These are phyloP conservation scores for Rhodotorula sp. DNA, from an alignment of 1,284 basidiomycete genomes.

Conservation along the genomic window DNA sequence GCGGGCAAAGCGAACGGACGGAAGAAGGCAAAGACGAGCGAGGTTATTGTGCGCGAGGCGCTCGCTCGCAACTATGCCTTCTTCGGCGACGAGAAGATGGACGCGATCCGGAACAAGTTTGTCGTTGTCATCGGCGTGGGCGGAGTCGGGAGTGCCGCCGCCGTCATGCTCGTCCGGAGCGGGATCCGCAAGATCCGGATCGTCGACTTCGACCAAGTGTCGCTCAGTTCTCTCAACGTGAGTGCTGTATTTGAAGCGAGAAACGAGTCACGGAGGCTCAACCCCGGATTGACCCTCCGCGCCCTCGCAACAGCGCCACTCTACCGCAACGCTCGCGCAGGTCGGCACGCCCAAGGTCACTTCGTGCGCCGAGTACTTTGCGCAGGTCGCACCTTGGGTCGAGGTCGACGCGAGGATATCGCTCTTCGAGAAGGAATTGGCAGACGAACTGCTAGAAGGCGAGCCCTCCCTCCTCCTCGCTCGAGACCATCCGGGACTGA, in stretches of 20 bases:
- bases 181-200: constrained; percentile 53
- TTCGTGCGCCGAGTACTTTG: constrained; percentile 71
- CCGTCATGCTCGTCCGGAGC: constrained; percentile 81
- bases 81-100: constrained; percentile 87
- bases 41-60: constrained; percentile 56
- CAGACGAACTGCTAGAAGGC: constrained; percentile 64
- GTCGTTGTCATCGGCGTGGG: constrained; percentile 93
- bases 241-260: neutral
- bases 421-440: constrained; percentile 71
- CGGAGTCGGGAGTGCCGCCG: constrained; percentile 85
- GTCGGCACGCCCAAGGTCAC: constrained; percentile 92
- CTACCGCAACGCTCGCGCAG: constrained; percentile 83
- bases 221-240: constrained; percentile 79
- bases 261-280: too few species aligned
- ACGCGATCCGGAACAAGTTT: constrained; percentile 66
- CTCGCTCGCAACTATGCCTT: constrained; percentile 93
- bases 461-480: constrained; percentile 43
- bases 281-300: neutral
- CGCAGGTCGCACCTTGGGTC: constrained; percentile 65
- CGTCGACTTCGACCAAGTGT: constrained; percentile 85
- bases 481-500: constrained; percentile 8
- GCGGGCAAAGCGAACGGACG: neutral
- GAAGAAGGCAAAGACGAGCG: constrained; percentile 34
- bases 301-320: constrained; percentile 62
- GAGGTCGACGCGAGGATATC: constrained; percentile 79